Conservation (phyloP, 345 rosid species). For the Eucalyptus erythrocorys region DNA sequence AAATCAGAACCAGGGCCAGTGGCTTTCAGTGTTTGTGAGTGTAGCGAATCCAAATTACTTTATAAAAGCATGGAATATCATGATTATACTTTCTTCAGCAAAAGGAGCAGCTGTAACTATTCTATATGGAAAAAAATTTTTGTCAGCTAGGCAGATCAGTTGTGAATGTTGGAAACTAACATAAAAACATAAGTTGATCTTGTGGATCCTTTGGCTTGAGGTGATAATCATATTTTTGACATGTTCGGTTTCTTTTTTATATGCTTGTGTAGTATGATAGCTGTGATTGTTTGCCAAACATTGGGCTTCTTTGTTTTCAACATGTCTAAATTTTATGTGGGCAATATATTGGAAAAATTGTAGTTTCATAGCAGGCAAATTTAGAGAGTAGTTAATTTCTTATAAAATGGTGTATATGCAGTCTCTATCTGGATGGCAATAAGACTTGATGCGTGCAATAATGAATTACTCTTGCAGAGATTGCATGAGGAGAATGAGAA, state of each 20-base stretch:
- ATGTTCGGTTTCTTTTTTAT: background rate
- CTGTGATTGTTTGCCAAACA: background rate
- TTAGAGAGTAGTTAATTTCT: background rate
- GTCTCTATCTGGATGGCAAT: background rate
- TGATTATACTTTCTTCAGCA: background rate
- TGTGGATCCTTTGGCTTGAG: background rate
- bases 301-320: background rate
- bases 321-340: background rate
- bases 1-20: background rate
- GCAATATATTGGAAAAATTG: background rate
- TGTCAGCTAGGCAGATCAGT: background rate
- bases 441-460: background rate
- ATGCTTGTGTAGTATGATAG: background rate
- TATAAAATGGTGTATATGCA: background rate
- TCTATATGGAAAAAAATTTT: background rate
- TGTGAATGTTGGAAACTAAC: background rate
- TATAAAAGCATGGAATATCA: background rate
- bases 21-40: background rate
- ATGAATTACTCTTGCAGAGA: constrained; percentile 33
- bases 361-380: background rate
- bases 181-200: background rate
- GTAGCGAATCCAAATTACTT: background rate
- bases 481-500: constrained; percentile 98
- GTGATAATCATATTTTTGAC: background rate
- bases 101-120: background rate